Evolutionary conservation across 768 basidiomycete genomes (phyloP), one percentile per base, ranked within the genome.

Genomic region (Trametes villosa): DNA sequence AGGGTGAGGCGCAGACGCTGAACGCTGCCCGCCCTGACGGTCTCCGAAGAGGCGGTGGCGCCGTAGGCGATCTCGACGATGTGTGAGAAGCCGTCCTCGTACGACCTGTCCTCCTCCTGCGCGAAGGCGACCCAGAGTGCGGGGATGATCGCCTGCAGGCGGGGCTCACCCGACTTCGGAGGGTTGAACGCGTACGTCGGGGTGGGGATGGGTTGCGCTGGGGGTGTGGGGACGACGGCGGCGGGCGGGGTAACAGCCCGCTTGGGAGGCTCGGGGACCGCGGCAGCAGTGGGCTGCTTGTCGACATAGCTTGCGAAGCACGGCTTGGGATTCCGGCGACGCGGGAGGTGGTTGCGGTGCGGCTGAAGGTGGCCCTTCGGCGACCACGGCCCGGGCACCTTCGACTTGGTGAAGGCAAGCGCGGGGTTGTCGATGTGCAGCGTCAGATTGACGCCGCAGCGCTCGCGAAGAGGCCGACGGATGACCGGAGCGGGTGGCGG

Each of bases 101-200:
- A 36, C 27, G 65, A 6, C 27, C 54, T 40, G 57, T 51, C 53
- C 30, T 36, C 42, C 30, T 22, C 17, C n/a, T 46, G 47, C 40
- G 44, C 47, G 65, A 69, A 72, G 7, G 71, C 65, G 56, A 71
- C 53, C 61, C 47, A 64, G 41, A 71, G 58, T 13, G 60, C 61
- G 26, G 68, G 67, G 60, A 71, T 56, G 52, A 72, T 57, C 42
- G 64, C 65, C 54, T 69, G 68, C 13, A 72, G 48, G 20, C 53
- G 59, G 13, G 55, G 38, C n/a, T 64, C 60, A 24, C 60, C 53
- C 36, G 52, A 42, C 48, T 52, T 49, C 31, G 62, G 62, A 2
- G 52, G 54, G 22, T 44, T 41, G 57, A 45, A 40, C 22, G 53
- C 42, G 49, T 33, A 50, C 11, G 26, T 57, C 47, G 20, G 57